Base-by-base conservation (phyloP, 345 rosid species). In the Ceriops decandra region DNA sequence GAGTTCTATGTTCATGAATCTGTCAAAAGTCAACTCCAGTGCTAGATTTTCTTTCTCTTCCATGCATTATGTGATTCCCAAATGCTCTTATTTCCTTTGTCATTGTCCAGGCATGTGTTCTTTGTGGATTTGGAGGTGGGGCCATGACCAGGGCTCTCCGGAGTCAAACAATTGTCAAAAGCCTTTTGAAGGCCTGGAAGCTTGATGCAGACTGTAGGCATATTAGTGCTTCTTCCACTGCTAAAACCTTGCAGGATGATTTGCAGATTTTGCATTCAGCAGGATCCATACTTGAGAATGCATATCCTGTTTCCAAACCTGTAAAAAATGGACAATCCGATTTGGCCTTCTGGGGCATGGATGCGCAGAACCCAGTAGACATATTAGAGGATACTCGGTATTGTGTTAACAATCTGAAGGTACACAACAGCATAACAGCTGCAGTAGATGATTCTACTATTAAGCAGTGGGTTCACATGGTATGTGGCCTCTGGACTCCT, bases 391-490 rank as follows among this genome's bases (percentile, higher is more conserved):
- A 60, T 38, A 66, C 80, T 36, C 27, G 17, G 8, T 28, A 49
- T 63, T n/a, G 32, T 74, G 22, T 24, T 54, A 38, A 64, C 49
- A 52, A 68, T 58, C 58, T 71, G 30, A 73, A 78, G 70, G 57
- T 81, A 46, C 68, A 63, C 59, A 83, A 81, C 61, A 83, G 87
- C 64, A 66, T 83, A 56, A 81, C 70, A 15, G 77, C 71, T 4
- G 84, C 84, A 67, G 42, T 64, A 31, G 67, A 63, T 61, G 84
- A 83, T 79, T 67, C 81, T 51, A 74, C 77, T 64, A 77, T 78
- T 42, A 83, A 78, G 77, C 87, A 81, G 68, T 83, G 87, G 87
- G 76, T 83, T 69, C 87, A 83, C 76, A 81, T 79, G 84, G 87
- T 83, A 58, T 83, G 87, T 78, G 84, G 84, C 36, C 87, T 83